Evolutionary conservation across 768 basidiomycete species (phyloP).

Genomic region (Leccinellum luteum): DNA sequence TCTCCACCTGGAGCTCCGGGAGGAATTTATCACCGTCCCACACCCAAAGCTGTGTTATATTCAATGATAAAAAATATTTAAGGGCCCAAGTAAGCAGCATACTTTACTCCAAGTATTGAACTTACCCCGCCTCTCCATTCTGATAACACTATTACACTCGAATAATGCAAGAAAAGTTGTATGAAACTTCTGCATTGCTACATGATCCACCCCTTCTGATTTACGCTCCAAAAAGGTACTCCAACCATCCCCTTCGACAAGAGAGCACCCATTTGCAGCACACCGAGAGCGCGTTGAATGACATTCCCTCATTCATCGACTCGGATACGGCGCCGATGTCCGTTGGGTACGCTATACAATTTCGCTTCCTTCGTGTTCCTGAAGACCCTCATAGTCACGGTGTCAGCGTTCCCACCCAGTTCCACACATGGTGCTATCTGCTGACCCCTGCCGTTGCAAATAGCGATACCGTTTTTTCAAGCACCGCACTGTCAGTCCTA

Average conservation of each 20-base stretch:
- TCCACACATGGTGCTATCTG: background rate
- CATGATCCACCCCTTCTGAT: background rate
- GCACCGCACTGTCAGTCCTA: conserved; percentile 12
- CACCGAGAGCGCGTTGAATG: background rate
- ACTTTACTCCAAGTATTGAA: background rate
- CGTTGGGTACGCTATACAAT: conserved; percentile 7
- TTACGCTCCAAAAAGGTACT: background rate
- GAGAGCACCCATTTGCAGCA: background rate
- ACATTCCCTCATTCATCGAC: background rate
- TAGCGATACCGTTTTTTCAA: background rate
- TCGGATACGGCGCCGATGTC: background rate
- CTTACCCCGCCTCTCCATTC: background rate
- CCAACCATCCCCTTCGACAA: background rate
- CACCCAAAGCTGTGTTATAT: conserved; percentile 12
- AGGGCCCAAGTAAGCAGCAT: background rate
- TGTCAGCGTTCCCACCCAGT: background rate
- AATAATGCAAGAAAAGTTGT: conserved; percentile 15
- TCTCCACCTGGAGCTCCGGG: background rate
- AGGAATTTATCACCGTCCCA: background rate
- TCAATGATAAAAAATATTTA: conserved; percentile 3
- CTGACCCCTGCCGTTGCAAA: background rate
- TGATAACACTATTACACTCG: background rate
- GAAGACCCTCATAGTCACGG: conserved; percentile 10
- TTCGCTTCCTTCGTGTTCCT: background rate
- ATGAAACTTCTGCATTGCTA: background rate